Percentiles rank a stretch among this genome's conserved stretches.
Evolutionary conservation across 2,329 filamentous ascomycete species (phyloP).

Genomic region (Aspergillus sp.): DNA sequence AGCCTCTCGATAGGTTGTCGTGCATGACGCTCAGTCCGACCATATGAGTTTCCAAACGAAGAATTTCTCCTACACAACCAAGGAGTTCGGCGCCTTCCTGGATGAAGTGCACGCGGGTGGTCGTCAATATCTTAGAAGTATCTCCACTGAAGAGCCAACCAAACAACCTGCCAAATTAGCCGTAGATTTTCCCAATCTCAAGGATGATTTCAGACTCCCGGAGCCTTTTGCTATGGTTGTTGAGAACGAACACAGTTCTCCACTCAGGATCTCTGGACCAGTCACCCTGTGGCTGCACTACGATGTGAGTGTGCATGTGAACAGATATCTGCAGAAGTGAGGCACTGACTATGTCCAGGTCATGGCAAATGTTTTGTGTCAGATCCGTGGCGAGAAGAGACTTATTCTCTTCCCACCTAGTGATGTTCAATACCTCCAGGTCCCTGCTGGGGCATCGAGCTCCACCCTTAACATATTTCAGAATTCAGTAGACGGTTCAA

Average conservation of each 20-base stretch:
- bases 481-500: slow-evolving; percentile 42
- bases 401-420: slow-evolving; percentile 76
- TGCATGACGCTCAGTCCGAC: slow-evolving; percentile 68
- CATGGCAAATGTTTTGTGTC: slow-evolving; percentile 84
- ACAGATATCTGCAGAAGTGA: neutral
- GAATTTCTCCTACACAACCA: slow-evolving; percentile 76
- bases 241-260: slow-evolving; percentile 73
- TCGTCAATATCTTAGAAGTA: slow-evolving; percentile 74
- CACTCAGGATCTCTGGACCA: slow-evolving; percentile 74
- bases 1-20: slow-evolving; percentile 58
- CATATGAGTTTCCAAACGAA: slow-evolving; percentile 81
- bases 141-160: slow-evolving; percentile 69
- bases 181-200: slow-evolving; percentile 70
- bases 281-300: slow-evolving; percentile 91
- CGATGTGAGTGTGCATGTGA: slow-evolving; percentile 57
- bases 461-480: slow-evolving; percentile 74
- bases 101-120: slow-evolving; percentile 60
- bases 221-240: slow-evolving; percentile 59
- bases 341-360: slow-evolving; percentile 53
- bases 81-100: slow-evolving; percentile 68
- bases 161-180: slow-evolving; percentile 69
- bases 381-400: slow-evolving; percentile 72
- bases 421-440: slow-evolving; percentile 69
- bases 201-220: slow-evolving; percentile 71
- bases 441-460: slow-evolving; percentile 76